Conservation (phyloP, 495 filamentous ascomycete species). For the Hypoxylon trugodes region DNA sequence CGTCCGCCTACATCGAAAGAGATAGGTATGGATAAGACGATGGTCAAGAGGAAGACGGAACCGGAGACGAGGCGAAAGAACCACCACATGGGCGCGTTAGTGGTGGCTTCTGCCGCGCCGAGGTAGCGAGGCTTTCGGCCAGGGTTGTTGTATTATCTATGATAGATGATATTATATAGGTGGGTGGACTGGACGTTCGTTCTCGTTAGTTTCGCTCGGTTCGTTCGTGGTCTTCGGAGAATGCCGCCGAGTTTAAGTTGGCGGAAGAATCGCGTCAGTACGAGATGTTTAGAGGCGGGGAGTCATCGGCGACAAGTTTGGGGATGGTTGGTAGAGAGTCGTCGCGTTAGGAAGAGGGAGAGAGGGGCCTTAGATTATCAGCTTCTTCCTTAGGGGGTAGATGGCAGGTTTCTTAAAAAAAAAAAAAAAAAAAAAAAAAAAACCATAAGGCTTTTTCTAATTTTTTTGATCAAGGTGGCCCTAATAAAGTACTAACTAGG, state of each 20-base stretch:
- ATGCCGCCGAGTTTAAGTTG: conserved; percentile 2
- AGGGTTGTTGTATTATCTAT: conserved; percentile 29
- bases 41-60: conserved; percentile 82
- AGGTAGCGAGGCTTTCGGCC: conserved; percentile 45
- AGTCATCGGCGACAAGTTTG: conserved; percentile 19
- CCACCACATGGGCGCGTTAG: conserved; percentile 68
- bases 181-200: no score
- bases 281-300: conserved; percentile 8
- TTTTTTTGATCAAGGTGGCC: conserved; percentile 35
- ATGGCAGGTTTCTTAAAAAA: not conserved
- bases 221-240: conserved; percentile 9
- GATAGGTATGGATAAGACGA: conserved; percentile 91
- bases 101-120: conserved; percentile 48
- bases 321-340: conserved; percentile 12
- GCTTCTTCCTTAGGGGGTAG: conserved; percentile 11
- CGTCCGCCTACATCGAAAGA: conserved; percentile 97
- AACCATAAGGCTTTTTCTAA: conserved; percentile 24
- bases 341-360: conserved; percentile 37
- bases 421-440: conserved; percentile 8
- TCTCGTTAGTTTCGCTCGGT: no score
- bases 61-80: conserved; percentile 75
- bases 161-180: no score
- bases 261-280: conserved; percentile 16
- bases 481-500: conserved; percentile 20
- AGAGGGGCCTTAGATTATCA: conserved; percentile 1